Base-by-base conservation (phyloP, 495 filamentous ascomycete genomes). In the Penicillium lagena region DNA sequence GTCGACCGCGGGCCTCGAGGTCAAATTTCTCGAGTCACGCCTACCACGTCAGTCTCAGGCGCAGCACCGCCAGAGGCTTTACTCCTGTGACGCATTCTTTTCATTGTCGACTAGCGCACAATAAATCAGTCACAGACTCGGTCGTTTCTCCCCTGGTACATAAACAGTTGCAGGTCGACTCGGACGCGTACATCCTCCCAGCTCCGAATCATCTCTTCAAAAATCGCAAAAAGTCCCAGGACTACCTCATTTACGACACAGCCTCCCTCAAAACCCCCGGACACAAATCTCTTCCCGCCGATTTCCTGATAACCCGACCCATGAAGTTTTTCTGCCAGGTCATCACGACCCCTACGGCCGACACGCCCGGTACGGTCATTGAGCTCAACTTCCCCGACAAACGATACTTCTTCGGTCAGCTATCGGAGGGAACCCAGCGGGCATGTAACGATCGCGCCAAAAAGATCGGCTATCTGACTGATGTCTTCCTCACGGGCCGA, bases 341-440 rank as follows among this genome's bases (percentile, higher is more conserved):
- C 49, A 55, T 91, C 47, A 84, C 79, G 39, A 85, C 85, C 22
- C 90, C 94, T n/a, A 90, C 93, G 54, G 83, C 83, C 43, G 93
- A 98, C 59, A 94, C 93, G 1, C 83, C 83, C 12, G 94, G 90
- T 34, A 87, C 87, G 17, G 75, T 78, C 12, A 53, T 97, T 22
- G 38, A 86, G 28, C 73, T 97, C 9, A 78, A 88, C 56, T 90
- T 89, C 56, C 85, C 89, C 42, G 72, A 79, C 40, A 81, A 82
- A 57, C 80, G 89, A 36, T 98, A 97, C 60, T 41, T 97, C n/a
- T 82, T 98, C 54, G 93, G 93, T 7, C 83, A 87, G 58, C 54
- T 90, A 9, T 68, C 81, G 9, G 94, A 97, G 63, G 93, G 93
- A 6, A 79, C 84, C 9, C 91, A 96, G 67, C 80, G 93, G n/a